Percentiles rank a stretch among this genome's conserved stretches.
Evolutionary conservation across 306 rosid species (phyloP).

Genomic region (Pueraria montana): DNA sequence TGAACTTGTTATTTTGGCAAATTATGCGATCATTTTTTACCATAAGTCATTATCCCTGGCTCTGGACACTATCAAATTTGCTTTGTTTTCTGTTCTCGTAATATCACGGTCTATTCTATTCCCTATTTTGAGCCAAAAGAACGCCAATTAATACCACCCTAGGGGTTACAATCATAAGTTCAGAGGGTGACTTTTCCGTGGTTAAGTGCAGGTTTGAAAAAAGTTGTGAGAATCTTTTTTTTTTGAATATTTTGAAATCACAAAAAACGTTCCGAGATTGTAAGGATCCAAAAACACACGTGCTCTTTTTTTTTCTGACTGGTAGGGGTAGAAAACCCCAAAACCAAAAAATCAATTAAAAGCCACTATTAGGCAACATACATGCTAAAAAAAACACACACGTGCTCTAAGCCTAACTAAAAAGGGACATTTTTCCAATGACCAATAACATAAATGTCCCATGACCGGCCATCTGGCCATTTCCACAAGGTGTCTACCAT

Average conservation of each 20-base stretch:
- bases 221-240: background rate
- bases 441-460: background rate
- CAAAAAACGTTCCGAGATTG: background rate
- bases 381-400: too few relatives aligned
- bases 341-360: too few relatives aligned
- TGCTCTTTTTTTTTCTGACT: too few relatives aligned
- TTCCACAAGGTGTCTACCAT: background rate
- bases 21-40: background rate
- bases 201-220: background rate
- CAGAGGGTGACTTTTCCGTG: background rate
- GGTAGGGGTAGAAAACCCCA: too few relatives aligned
- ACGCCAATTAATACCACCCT: background rate
- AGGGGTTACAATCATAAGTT: background rate
- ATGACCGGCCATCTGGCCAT: background rate
- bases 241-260: background rate
- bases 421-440: background rate
- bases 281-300: background rate
- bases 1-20: background rate
- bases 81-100: background rate
- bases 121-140: background rate
- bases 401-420: background rate
- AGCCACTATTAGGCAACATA: too few relatives aligned
- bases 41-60: background rate
- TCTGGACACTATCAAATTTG: background rate
- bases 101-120: background rate